A percentile compares a stretch with the other conserved stretches of the same genome.
These are phyloP conservation scores for Tillandsia leiboldiana DNA, from an alignment of 176 grass and related monocot genomes.

Conservation along the genomic window DNA sequence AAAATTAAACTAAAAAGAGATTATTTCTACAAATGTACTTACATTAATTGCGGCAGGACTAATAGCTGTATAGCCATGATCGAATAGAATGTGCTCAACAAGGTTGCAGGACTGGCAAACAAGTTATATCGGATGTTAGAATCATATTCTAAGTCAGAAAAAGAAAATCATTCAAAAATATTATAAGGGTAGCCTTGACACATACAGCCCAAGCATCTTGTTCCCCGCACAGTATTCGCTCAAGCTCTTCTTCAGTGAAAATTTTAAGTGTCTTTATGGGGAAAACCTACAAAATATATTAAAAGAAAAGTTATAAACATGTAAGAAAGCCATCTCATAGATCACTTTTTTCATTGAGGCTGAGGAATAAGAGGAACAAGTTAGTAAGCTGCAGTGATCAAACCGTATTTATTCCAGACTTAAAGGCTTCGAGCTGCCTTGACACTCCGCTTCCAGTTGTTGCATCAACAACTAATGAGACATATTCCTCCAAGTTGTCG, in stretches of 20 bases:
- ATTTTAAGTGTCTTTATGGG: slow-evolving; percentile 31
- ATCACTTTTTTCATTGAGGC: background rate
- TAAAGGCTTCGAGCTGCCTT: slow-evolving; percentile 45
- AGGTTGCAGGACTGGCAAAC: slow-evolving; percentile 34
- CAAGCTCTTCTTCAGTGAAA: slow-evolving; percentile 53
- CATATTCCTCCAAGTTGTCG: slow-evolving; percentile 49
- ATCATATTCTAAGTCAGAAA: slow-evolving; percentile 11
- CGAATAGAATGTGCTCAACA: slow-evolving; percentile 48
- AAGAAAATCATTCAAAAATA: background rate
- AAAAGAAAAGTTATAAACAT: background rate
- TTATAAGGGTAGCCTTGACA: background rate
- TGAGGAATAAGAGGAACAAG: background rate
- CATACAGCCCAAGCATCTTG: slow-evolving; percentile 52
- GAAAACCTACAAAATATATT: slow-evolving; percentile 37
- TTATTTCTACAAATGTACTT: slow-evolving; percentile 19
- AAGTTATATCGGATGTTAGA: background rate
- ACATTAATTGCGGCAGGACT: slow-evolving; percentile 35
- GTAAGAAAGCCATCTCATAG: background rate
- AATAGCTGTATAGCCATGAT: slow-evolving; percentile 37
- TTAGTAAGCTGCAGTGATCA: background rate
- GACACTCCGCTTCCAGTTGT: slow-evolving; percentile 39
- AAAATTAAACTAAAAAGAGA: background rate
- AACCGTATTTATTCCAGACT: slow-evolving; percentile 53
- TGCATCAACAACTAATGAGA: slow-evolving; percentile 40
- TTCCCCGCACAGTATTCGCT: slow-evolving; percentile 63